phyloP scores from a whole-genome alignment of 192 early-diverging fungal species.

The Entomortierella beljakovae region DNA sequence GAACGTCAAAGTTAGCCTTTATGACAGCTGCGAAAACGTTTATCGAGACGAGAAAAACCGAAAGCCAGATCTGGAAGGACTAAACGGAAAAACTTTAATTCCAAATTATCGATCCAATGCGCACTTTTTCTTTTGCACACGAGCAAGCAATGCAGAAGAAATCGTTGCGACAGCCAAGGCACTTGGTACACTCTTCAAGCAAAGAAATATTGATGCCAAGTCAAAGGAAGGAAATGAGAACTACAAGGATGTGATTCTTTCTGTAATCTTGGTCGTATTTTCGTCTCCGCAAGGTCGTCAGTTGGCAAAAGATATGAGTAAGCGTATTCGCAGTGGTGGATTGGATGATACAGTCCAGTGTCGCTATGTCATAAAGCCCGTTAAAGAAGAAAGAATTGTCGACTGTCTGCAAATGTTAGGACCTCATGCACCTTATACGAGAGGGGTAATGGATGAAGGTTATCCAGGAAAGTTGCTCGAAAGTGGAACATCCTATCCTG shows the following conservation, averaged over 20 bases:
- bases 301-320: conserved; percentile 46
- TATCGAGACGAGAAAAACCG: conserved; percentile 28
- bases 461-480: not conserved
- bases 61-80: conserved; percentile 7
- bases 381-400: conserved; percentile 43
- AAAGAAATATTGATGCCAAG: conserved; percentile 15
- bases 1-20: conserved; percentile 29
- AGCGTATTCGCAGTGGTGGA: conserved; percentile 33
- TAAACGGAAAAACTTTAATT: conserved; percentile 12
- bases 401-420: conserved; percentile 43
- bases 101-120: conserved; percentile 37
- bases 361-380: conserved; percentile 48
- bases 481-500: not conserved
- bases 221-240: conserved; percentile 5
- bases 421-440: conserved; percentile 14
- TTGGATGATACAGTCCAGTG: conserved; percentile 35
- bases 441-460: not conserved
- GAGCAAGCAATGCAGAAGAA: conserved; percentile 14
- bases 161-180: conserved; percentile 34
- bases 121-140: conserved; percentile 47
- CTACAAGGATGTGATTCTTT: conserved; percentile 33
- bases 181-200: conserved; percentile 25
- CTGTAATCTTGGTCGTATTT: conserved; percentile 46
- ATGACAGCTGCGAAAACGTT: conserved; percentile 31
- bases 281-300: conserved; percentile 49